Base-by-base conservation (phyloP, 1,139 yeast species). In the Yamadazyma songkhlaensis region DNA sequence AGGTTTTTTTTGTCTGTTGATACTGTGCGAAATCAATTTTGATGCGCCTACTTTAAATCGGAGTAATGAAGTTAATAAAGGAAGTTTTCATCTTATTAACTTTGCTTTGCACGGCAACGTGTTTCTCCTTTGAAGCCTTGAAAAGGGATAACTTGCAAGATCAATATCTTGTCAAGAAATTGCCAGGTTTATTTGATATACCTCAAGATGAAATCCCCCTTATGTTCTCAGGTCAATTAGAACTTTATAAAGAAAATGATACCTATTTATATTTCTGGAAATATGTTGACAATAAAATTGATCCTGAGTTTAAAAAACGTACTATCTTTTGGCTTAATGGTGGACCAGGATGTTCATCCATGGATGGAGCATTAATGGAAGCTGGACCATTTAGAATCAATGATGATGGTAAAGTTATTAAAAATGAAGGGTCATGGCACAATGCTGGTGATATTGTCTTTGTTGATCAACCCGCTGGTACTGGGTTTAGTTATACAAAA, bases 281-380 rank as follows among this genome's bases (percentile, higher is more conserved):
- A 52, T 83, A 77, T 35, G 47, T 43, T 12, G 75, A 70, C 50
- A 46, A 54, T 3, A 58, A 68, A 30, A 63, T 64, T 31, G 39
- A 54, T 7, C 59, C 60, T 0, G 61, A 57, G 34, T 59, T 62
- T 29, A 54, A 68, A 31, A 55, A 55, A 10, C 66, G 76, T 24
- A 67, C 86, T 13, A 69, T 82, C 6, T 72, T 89, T 42, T 92
- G 98, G 98, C 72, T 92, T 23, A 92, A 94, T 59, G 99, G 99
- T 31, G 96, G 96, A 0, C 96, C 96, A 0, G 99, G 99, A 0
- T 92, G 99, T 58, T 88, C 97, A 3, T 88, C 96, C 0, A 81
- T 92, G 94, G 98, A 92, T 60, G 99, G 99, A 3, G 96, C 96
- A 0, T 59, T 92, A 45, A 79, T 92, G 78, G 99, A 94, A 58